Percentiles rank a stretch among this genome's conserved stretches.
phyloP scores from a whole-genome alignment of 2,329 filamentous ascomycete species.

The Diaporthe destruens region DNA sequence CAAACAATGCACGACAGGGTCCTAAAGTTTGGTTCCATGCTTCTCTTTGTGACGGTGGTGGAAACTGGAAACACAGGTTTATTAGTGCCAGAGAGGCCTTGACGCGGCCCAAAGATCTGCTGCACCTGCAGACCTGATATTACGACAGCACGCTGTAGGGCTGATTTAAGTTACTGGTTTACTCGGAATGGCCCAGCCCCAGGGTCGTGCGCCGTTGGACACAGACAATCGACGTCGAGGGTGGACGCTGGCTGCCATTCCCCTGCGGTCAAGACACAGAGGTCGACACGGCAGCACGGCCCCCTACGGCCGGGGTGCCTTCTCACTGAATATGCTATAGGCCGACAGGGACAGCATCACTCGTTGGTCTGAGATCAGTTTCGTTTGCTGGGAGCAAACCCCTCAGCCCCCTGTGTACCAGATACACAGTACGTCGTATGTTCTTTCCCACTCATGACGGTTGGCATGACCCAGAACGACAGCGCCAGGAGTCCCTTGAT shows the following conservation, averaged over 20 bases:
- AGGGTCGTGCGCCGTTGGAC: constrained; percentile 7
- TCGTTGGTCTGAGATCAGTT: background rate
- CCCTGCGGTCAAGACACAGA: background rate
- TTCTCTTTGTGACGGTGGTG: constrained; percentile 14
- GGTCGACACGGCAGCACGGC: background rate
- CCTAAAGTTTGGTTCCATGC: constrained; percentile 22
- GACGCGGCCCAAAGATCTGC: background rate
- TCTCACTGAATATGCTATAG: background rate
- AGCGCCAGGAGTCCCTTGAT: constrained; percentile 5
- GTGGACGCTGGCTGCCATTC: background rate
- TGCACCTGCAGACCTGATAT: background rate
- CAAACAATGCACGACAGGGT: constrained; percentile 21
- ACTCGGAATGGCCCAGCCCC: background rate
- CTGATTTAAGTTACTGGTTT: constrained; percentile 28
- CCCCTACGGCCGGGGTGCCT: background rate
- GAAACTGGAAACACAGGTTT: constrained; percentile 16
- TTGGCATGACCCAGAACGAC: constrained; percentile 1
- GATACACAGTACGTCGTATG: background rate
- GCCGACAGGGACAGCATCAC: background rate
- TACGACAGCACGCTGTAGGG: constrained; percentile 5
- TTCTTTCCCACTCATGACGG: background rate
- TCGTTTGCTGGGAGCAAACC: constrained; percentile 4
- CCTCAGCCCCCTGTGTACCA: background rate
- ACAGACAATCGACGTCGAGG: background rate
- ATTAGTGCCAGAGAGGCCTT: background rate